Conservation (phyloP, 2,329 filamentous ascomycete species). For the Sclerotinia borealis region DNA sequence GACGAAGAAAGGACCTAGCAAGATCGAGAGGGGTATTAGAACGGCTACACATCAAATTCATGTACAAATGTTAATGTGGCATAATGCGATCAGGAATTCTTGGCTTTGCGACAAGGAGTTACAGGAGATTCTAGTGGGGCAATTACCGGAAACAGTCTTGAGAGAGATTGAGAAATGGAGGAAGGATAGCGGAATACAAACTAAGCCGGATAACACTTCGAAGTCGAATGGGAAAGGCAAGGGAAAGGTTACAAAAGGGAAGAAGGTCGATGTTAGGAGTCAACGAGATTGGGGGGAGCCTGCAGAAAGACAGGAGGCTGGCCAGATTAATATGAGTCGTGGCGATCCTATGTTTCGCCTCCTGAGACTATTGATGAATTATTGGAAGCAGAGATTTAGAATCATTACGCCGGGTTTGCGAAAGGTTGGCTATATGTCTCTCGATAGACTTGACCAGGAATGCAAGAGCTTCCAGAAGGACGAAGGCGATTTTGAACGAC, state of each 20-base stretch:
- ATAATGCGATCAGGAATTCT: constrained; percentile 78
- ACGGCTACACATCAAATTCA: constrained; percentile 80
- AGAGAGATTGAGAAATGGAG: constrained; percentile 70
- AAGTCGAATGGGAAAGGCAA: constrained; percentile 35
- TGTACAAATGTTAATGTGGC: constrained; percentile 80
- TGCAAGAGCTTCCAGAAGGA: constrained; percentile 63
- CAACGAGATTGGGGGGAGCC: constrained; percentile 66
- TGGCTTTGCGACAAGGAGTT: constrained; percentile 76
- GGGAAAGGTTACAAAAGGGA: constrained; percentile 32
- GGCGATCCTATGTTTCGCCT: constrained; percentile 77
- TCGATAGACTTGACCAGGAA: constrained; percentile 68
- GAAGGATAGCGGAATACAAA: constrained; percentile 56
- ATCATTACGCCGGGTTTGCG: constrained; percentile 72
- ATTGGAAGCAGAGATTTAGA: constrained; percentile 82
- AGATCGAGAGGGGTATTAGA: constrained; percentile 74
- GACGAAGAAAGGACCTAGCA: constrained; percentile 76
- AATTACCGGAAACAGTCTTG: constrained; percentile 53
- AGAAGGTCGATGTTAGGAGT: constrained; percentile 35
- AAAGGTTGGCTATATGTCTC: constrained; percentile 83
- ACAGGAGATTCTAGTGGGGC: constrained; percentile 69
- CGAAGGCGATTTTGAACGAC: constrained; percentile 52
- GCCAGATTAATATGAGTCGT: constrained; percentile 68
- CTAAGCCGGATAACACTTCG: constrained; percentile 35
- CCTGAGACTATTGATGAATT: constrained; percentile 68
- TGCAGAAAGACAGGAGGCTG: constrained; percentile 63